Base-by-base conservation (phyloP, 345 rosid species). In the Hevea brasiliensis region DNA sequence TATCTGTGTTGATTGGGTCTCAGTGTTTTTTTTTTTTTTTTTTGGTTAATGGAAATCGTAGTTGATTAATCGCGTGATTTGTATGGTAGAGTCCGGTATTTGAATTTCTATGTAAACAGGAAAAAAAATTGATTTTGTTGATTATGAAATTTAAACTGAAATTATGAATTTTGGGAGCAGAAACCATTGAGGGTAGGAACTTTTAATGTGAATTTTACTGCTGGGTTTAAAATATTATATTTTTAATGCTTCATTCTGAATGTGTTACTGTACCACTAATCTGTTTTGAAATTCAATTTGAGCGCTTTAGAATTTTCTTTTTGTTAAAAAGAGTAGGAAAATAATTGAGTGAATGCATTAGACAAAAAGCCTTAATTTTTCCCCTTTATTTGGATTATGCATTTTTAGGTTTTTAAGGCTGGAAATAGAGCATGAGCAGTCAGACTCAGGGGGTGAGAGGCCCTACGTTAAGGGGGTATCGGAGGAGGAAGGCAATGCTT, bases 401-500 rank as follows among this genome's bases (percentile, higher is more conserved):
- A 69, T 23, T 58, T 56, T 23, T 27, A 41, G 27, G 7, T 37
- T 63, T 20, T 26, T 62, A 44, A 72, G 42, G 35, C 72, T 67
- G 69, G 51, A 40, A 23, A 45, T 37, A 32, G 57, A 82, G 27
- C 65, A 89, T 89, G 93, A 85, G 87, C 80, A 66, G 67, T 11
- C 75, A 65, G 57, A 60, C 81, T 65, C 84, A 72, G 64, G 80
- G 79, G 23, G 53, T 23, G 8, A 87, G 82, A 74, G 74, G 67
- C 26, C 73, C 84, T 74, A 71, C 84, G 32, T 35, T 85, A 42
- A 84, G 87, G 70, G 90, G 85, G 55, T 83, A 79, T 71, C 73
- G 90, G 55, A 79, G 91, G 63, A 88, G 87, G 86, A 90, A 81
- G 81, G 59, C 79, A 5, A 47, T 67, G 62, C 75, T 73, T 66